Conservation (phyloP, 257 asterid genomes). For the Cordia subcordata region DNA sequence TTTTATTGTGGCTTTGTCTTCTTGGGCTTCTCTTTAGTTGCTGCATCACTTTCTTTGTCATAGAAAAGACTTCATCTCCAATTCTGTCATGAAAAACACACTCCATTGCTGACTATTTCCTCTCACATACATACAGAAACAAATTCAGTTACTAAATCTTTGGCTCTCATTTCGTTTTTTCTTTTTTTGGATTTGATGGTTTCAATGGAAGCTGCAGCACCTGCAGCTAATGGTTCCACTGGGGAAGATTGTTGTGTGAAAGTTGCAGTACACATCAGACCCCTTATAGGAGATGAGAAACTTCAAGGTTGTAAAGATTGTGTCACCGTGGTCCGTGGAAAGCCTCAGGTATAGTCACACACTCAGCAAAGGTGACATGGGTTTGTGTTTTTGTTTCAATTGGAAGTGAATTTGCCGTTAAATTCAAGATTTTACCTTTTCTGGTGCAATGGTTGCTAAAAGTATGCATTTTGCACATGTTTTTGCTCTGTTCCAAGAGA, state of each 20-base stretch:
- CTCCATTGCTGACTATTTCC: no score
- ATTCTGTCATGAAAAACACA: slow-evolving; percentile 26
- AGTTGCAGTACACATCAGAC: slow-evolving; percentile 95
- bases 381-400: no score
- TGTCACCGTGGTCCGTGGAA: slow-evolving; percentile 69
- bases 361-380: no score
- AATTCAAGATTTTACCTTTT: no score
- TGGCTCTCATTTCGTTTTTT: background rate
- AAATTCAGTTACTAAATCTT: slow-evolving; percentile 14
- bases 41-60: slow-evolving; percentile 62
- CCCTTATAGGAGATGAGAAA: slow-evolving; percentile 92
- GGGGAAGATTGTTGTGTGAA: slow-evolving; percentile 97
- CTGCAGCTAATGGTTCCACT: slow-evolving; percentile 13
- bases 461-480: no score
- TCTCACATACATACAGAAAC: background rate
- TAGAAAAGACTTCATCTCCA: slow-evolving; percentile 26
- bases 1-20: slow-evolving; percentile 12
- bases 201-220: slow-evolving; percentile 53
- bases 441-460: no score
- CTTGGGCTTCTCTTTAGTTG: slow-evolving; percentile 20
- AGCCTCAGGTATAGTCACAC: slow-evolving; percentile 76
- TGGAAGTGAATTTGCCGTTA: no score
- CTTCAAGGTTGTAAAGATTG: slow-evolving; percentile 98
- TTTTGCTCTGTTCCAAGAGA: no score
- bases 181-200: background rate